Conservation (phyloP, 2,329 filamentous ascomycete species). For the Bipolaris victoriae region DNA sequence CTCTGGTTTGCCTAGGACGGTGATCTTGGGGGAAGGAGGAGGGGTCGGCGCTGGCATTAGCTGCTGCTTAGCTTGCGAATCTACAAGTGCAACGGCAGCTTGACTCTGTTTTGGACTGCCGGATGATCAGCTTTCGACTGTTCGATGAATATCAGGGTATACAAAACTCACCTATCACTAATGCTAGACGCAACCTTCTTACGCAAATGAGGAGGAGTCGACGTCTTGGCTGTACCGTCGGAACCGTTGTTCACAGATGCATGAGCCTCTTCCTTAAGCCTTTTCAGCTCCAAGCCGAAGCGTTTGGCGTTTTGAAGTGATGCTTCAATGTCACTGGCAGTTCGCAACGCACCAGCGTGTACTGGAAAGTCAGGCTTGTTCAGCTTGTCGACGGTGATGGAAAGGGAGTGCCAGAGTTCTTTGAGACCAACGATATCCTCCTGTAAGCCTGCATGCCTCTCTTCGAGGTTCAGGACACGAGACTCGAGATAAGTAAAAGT, state of each 20-base stretch:
- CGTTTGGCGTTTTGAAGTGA: constrained; percentile 21
- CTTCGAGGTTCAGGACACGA: constrained; percentile 26
- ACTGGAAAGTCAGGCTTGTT: constrained; percentile 28
- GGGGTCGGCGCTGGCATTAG: constrained; percentile 18
- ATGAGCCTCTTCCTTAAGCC: constrained; percentile 18
- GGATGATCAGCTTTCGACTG: constrained; percentile 4
- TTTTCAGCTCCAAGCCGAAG: constrained; percentile 26
- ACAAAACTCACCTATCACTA: constrained; percentile 11
- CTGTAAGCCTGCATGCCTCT: constrained; percentile 20
- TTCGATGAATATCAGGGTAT: background rate
- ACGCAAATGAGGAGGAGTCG: constrained; percentile 29
- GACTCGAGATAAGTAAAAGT: constrained; percentile 25
- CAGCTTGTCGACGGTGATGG: constrained; percentile 27
- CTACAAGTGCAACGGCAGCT: constrained; percentile 4
- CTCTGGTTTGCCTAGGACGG: background rate
- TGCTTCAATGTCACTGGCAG: constrained; percentile 6
- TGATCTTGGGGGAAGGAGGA: constrained; percentile 11
- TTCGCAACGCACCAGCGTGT: constrained; percentile 23
- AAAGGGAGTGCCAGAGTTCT: constrained; percentile 23
- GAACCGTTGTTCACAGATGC: constrained; percentile 12
- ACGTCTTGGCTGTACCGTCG: constrained; percentile 13
- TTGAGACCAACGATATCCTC: constrained; percentile 25
- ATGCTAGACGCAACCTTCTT: background rate
- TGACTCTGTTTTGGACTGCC: constrained; percentile 8
- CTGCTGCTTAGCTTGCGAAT: constrained; percentile 11